Evolutionary conservation across 2,329 filamentous ascomycete genomes (phyloP).

Genomic region (Tolypocladium sp.): DNA sequence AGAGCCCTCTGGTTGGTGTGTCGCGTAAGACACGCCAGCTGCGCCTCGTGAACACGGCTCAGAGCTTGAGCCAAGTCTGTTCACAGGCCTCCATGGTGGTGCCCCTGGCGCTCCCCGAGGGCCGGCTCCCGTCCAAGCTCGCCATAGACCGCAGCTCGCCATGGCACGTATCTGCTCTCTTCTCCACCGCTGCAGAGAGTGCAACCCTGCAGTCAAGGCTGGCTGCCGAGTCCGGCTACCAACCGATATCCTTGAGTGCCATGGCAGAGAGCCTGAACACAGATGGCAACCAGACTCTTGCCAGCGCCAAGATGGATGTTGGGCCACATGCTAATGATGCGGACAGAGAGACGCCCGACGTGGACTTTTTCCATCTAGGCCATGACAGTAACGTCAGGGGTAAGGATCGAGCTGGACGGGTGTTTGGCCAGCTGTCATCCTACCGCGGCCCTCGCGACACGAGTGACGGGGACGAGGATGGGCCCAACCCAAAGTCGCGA

Average conservation of each 20-base stretch:
- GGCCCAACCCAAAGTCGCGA: constrained; percentile 6
- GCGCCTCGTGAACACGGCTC: constrained; percentile 64
- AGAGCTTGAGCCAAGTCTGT: constrained; percentile 59
- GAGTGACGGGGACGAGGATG: background rate
- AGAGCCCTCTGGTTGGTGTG: constrained; percentile 47
- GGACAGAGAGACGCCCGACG: constrained; percentile 18
- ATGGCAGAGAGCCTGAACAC: constrained; percentile 61
- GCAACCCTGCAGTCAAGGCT: constrained; percentile 69
- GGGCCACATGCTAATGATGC: constrained; percentile 18
- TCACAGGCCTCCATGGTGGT: constrained; percentile 68
- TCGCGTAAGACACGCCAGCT: constrained; percentile 42
- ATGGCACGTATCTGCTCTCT: constrained; percentile 75
- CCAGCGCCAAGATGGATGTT: constrained; percentile 61
- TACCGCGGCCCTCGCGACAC: constrained; percentile 11
- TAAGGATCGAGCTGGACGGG: constrained; percentile 8
- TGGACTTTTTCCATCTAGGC: constrained; percentile 21
- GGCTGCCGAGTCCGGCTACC: constrained; percentile 29
- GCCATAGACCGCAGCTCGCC: constrained; percentile 51
- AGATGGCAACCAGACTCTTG: constrained; percentile 72
- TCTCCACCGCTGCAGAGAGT: constrained; percentile 69
- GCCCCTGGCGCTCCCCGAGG: constrained; percentile 59
- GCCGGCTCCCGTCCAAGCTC: constrained; percentile 46
- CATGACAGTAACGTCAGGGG: constrained; percentile 1
- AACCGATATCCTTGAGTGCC: constrained; percentile 44
- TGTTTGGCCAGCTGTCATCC: constrained; percentile 19